Evolutionary conservation across 75 land plant genomes (phyloP).

Genomic region (Pinus tabuliformis): DNA sequence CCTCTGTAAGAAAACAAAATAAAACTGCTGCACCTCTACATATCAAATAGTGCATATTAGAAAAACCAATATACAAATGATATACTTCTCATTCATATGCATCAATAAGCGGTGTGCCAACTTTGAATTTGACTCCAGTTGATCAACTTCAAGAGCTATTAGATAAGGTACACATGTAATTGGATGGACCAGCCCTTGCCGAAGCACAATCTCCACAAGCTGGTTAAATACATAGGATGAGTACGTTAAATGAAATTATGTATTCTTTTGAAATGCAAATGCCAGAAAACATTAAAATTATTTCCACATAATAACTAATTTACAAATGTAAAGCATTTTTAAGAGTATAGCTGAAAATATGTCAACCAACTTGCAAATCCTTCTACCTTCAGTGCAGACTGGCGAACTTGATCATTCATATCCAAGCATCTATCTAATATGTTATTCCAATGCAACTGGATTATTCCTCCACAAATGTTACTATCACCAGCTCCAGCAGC

Average conservation of each 20-base stretch:
- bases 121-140: slow-evolving; percentile 78
- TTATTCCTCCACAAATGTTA: slow-evolving; percentile 96
- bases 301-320: background rate
- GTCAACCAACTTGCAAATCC: background rate
- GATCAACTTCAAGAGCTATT: slow-evolving; percentile 97
- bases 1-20: slow-evolving; percentile 9
- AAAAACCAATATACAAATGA: background rate
- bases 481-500: slow-evolving; percentile 99
- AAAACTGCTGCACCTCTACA: background rate
- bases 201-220: slow-evolving; percentile 98
- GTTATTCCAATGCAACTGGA: slow-evolving; percentile 94
- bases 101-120: slow-evolving; percentile 91
- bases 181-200: slow-evolving; percentile 99
- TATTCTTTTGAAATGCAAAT: background rate
- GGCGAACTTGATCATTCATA: slow-evolving; percentile 75
- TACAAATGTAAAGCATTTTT: background rate
- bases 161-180: slow-evolving; percentile 98
- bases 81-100: slow-evolving; percentile 97
- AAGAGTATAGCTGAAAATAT: background rate
- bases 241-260: background rate
- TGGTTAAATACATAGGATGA: slow-evolving; percentile 19
- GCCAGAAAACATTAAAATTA: background rate
- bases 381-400: slow-evolving; percentile 80
- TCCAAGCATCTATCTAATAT: slow-evolving; percentile 88
- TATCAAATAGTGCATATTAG: background rate